Base-by-base conservation (phyloP, 371 early-diverging fungal species). In the Mucor circinelloides region DNA sequence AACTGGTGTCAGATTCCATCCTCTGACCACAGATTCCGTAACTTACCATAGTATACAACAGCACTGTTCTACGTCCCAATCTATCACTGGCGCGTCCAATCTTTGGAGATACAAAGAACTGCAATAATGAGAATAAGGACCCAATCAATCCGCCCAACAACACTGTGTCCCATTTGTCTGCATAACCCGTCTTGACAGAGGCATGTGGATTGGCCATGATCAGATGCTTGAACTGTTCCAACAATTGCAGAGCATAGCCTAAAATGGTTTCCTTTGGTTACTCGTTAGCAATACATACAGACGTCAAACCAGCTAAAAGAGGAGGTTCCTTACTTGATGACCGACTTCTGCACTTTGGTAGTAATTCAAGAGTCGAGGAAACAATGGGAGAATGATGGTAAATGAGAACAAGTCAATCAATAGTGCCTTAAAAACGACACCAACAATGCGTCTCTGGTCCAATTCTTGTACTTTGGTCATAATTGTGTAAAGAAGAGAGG, bases 341-440 rank as follows among this genome's bases (percentile, higher is more conserved):
- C 77, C 80, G 59, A 75, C 70, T 61, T 85, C 89, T 56, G 82
- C 72, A 19, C 74, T 75, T 25, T 81, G 85, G 71, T 91, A 91
- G 57, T 83, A 87, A 38, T 85, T 82, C 25, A 91, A 68, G 38
- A 91, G 67, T 40, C 90, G 71, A 58, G 99, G 98, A 63, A 94
- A 93, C 34, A 99, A 85, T 15, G 99, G 99, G 38, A 99, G 81
- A 75, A 99, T 98, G 66, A 96, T 92, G 4, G 99, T 99, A 77
- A 99, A 99, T 10, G 98, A 93, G 27, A 99, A 90, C 63, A 99
- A 90, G 78, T 98, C 99, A 34, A 99, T 85, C 32, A 98, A 78
- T 28, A 99, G 85, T 8, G 90, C 89, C 8, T 79, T 80, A 66
- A 94, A 91, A 19, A 92, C 84, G 21, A 85, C 77, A 63, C 75